Percentiles rank a stretch among this genome's conserved stretches.
Conservation (phyloP, 2,329 filamentous ascomycete species). For the Claviceps sorghi region DNA sequence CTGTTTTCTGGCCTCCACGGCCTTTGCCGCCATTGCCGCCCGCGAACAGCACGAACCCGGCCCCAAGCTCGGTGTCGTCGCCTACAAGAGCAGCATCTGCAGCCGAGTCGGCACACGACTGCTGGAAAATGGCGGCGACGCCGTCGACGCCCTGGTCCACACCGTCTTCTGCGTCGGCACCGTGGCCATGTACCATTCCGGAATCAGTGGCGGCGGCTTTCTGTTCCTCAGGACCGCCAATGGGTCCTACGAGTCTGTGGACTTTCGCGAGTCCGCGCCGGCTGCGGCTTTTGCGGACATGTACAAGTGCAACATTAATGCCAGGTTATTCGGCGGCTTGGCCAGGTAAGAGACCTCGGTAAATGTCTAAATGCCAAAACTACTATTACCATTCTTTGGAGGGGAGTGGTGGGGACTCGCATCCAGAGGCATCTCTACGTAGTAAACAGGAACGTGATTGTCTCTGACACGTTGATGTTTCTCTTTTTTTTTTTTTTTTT, state of each 20-base stretch:
- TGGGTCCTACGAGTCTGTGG: conserved; percentile 62
- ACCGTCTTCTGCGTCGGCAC: conserved; percentile 51
- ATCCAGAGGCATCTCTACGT: neutral
- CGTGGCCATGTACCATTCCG: conserved; percentile 50
- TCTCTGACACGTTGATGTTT: neutral
- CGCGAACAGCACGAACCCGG: neutral
- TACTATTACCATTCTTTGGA: too few species aligned
- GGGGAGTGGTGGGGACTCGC: neutral
- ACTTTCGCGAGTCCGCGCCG: conserved; percentile 75
- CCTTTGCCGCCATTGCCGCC: neutral
- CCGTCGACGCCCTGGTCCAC: conserved; percentile 50
- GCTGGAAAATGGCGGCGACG: conserved; percentile 46
- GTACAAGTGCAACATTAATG: conserved; percentile 54
- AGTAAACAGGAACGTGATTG: neutral
- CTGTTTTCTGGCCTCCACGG: neutral
- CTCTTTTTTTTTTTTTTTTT: neutral
- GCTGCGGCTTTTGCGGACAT: conserved; percentile 66
- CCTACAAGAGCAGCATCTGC: conserved; percentile 45
- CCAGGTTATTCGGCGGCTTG: conserved; percentile 54
- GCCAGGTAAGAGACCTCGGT: conserved; percentile 39
- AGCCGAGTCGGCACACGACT: conserved; percentile 43
- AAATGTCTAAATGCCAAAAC: neutral
- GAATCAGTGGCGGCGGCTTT: conserved; percentile 69
- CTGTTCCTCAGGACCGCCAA: conserved; percentile 52
- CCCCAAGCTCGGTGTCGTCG: conserved; percentile 38